Conservation (phyloP, 352 stramenopile species). For the Pythium dissotocum region DNA sequence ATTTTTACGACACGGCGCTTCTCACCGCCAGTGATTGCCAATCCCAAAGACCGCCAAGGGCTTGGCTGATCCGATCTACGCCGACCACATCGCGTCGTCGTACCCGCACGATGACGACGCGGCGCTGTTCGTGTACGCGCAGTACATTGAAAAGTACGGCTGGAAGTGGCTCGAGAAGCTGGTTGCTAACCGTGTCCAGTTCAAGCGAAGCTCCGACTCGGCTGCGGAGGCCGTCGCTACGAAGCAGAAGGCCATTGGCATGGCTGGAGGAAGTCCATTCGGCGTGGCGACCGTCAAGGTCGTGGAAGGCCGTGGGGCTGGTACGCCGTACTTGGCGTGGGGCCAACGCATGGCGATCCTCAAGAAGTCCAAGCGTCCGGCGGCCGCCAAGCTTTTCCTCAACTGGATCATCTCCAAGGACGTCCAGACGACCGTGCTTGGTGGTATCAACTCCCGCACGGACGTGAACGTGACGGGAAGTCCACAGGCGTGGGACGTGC, state of each 20-base stretch:
- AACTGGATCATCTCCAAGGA: constrained; percentile 52
- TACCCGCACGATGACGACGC: constrained; percentile 57
- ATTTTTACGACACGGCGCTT: constrained; percentile 34
- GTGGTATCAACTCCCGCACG: constrained; percentile 32
- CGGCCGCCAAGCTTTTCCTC: constrained; percentile 56
- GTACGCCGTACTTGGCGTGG: constrained; percentile 42
- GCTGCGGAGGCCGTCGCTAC: constrained; percentile 27
- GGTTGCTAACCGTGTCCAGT: constrained; percentile 38
- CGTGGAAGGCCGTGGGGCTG: constrained; percentile 21
- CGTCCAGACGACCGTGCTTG: constrained; percentile 32
- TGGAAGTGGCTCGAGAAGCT: constrained; percentile 53
- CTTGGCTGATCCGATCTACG: constrained; percentile 38
- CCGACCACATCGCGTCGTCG: constrained; percentile 40
- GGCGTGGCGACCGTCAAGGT: neutral
- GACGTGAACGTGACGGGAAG: constrained; percentile 27
- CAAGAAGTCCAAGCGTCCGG: constrained; percentile 51
- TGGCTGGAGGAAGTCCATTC: constrained; percentile 20
- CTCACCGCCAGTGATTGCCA: constrained; percentile 18
- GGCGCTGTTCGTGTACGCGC: constrained; percentile 46
- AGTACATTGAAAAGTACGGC: constrained; percentile 54
- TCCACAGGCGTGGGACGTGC: too few species aligned
- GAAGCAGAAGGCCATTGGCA: constrained; percentile 36
- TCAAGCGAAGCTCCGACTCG: constrained; percentile 39
- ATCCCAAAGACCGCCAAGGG: constrained; percentile 30
- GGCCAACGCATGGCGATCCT: constrained; percentile 60